Evolutionary conservation across 176 grass and related monocot genomes (phyloP), one percentile per base, ranked within the genome.

Genomic region (Triticum turgidum): DNA sequence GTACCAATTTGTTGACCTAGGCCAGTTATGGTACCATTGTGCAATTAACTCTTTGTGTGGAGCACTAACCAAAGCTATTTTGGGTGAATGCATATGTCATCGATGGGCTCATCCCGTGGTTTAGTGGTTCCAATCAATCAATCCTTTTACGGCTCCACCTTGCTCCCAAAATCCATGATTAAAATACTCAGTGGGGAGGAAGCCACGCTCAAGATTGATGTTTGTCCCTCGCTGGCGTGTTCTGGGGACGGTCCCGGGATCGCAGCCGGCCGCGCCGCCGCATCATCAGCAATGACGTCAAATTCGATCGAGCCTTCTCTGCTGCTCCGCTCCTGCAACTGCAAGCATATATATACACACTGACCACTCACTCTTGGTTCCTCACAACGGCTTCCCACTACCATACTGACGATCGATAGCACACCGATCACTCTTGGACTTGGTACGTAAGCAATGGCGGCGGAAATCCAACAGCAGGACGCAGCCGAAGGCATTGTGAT

Each of bases 221-320:
- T 45, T 49, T 75, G 42, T 75, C 13, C 12, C 12, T 29, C 17
- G 18, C 2, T 58, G 54, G 54, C 0, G 1, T 58, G 6, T 58
- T 18, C 12, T 4, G 22, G 42, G 72, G 42, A 49, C 11, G 71
- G 71, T 22, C 71, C 7, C n/a, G 2, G 39, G 0, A 27, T 7
- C 41, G 71, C 72, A 74, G 71, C 59, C 59, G n/a, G 29, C 29
- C 29, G 29, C 29, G 59, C 71, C 11, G 71, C 71, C 71, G 71
- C 22, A 29, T 49, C 41, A 75, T 75, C 72, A 75, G 72, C 72
- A 49, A 75, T 75, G 72, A 75, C 72, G 72, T 74, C 70, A 72
- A 72, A 42, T 51, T 15, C 47, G 21, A 56, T 56, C 52, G 0
- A 20, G 17, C 17, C 14, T 9, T 41, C 39, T 73, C 71, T 14